phyloP scores from a whole-genome alignment of 176 grass and related monocot genomes.

The Aegilops umbellulata region DNA sequence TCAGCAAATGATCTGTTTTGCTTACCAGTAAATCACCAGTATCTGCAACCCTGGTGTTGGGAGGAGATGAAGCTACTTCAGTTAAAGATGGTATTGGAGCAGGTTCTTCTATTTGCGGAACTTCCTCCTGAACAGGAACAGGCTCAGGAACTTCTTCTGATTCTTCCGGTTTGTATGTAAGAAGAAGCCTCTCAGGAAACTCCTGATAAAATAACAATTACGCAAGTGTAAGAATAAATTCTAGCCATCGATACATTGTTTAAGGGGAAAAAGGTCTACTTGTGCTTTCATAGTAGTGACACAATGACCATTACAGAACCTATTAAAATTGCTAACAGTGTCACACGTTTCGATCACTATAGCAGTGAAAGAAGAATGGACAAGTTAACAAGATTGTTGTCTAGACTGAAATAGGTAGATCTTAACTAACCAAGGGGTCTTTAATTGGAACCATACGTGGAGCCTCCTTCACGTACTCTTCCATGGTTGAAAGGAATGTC shows the following conservation, averaged over 20 bases:
- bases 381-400: neutral
- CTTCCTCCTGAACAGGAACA: conserved; percentile 55
- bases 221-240: conserved; percentile 23
- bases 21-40: conserved; percentile 86
- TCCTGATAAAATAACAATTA: conserved; percentile 57
- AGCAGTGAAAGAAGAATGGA: conserved; percentile 10
- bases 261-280: neutral
- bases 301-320: neutral
- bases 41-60: conserved; percentile 36
- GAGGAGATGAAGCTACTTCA: conserved; percentile 48
- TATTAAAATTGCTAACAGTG: neutral
- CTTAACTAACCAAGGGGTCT: conserved; percentile 61
- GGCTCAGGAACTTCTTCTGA: conserved; percentile 47
- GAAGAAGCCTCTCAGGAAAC: conserved; percentile 86
- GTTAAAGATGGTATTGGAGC: conserved; percentile 26
- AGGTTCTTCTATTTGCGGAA: conserved; percentile 54
- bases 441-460: conserved; percentile 75
- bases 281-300: neutral
- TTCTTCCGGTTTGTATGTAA: conserved; percentile 87
- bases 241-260: neutral
- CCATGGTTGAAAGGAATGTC: conserved; percentile 91
- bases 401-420: neutral
- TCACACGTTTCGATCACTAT: neutral
- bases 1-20: conserved; percentile 21
- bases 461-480: conserved; percentile 93